Evolutionary conservation across 139 green algal genomes (phyloP).

Genomic region (Ettlia oleoabundans): DNA sequence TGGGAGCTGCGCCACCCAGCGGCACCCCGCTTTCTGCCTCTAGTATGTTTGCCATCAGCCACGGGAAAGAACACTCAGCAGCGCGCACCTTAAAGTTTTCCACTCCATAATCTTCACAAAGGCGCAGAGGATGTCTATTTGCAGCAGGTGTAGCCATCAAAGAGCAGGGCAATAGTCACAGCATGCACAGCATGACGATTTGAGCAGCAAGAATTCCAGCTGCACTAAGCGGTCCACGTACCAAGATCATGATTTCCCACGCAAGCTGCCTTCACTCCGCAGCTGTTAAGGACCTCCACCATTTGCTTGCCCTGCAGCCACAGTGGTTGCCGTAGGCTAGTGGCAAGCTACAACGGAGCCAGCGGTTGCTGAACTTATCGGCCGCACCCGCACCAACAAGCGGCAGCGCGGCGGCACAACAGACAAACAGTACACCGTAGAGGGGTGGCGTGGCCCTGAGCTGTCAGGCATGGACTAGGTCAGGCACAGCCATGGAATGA

Average conservation of each 20-base stretch:
- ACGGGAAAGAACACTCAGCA: conserved; percentile 72
- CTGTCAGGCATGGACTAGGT: neutral
- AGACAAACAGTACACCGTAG: too few species aligned
- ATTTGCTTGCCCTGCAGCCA: conserved; percentile 72
- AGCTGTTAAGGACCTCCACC: conserved; percentile 74
- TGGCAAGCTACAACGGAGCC: too few species aligned
- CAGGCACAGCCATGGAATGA: too few species aligned
- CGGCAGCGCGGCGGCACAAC: neutral
- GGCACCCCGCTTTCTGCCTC: conserved; percentile 59
- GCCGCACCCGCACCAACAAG: neutral
- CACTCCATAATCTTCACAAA: conserved; percentile 39
- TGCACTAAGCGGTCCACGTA: neutral
- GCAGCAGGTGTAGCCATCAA: too few species aligned
- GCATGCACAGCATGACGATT: too few species aligned
- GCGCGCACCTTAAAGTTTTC: conserved; percentile 18
- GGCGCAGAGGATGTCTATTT: too few species aligned
- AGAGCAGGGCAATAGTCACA: too few species aligned
- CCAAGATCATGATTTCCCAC: conserved; percentile 38
- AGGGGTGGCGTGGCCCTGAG: neutral
- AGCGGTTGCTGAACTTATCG: too few species aligned
- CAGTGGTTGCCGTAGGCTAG: too few species aligned
- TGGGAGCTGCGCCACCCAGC: conserved; percentile 27
- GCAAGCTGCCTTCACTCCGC: conserved; percentile 61
- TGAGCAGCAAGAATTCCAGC: neutral
- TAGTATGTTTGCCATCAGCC: conserved; percentile 83